phyloP scores from a whole-genome alignment of 1,139 yeast species.

The Scheffersomyces titani region DNA sequence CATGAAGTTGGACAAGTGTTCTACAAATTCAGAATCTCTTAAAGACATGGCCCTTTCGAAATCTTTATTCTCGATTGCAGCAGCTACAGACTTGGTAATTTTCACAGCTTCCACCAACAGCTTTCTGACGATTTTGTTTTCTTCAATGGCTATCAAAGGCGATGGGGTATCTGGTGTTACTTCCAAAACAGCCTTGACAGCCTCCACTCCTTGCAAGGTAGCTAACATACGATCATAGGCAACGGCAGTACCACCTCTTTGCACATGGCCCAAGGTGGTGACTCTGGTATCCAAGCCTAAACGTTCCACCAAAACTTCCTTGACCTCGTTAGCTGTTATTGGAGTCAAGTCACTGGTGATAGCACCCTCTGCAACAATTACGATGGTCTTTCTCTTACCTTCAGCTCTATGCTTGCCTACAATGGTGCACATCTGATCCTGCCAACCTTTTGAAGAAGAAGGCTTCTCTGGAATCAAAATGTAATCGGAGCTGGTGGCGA shows the following conservation, averaged over 20 bases:
- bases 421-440: constrained; percentile 69
- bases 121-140: constrained; percentile 81
- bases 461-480: constrained; percentile 90
- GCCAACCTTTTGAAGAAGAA: constrained; percentile 65
- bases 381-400: constrained; percentile 93
- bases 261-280: constrained; percentile 95
- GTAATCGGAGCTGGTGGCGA: constrained; percentile 93
- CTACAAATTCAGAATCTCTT: constrained; percentile 85
- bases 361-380: constrained; percentile 98
- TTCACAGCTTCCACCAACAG: constrained; percentile 88
- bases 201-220: constrained; percentile 96
- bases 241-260: constrained; percentile 97
- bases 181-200: constrained; percentile 89
- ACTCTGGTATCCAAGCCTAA: constrained; percentile 92
- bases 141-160: constrained; percentile 89
- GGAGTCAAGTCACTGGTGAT: constrained; percentile 80
- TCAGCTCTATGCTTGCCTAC: constrained; percentile 74
- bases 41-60: constrained; percentile 84
- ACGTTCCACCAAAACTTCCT: constrained; percentile 67
- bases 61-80: constrained; percentile 75
- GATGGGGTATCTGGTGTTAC: constrained; percentile 90
- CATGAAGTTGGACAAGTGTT: constrained; percentile 70
- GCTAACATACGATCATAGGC: constrained; percentile 90
- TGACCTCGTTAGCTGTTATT: constrained; percentile 76
- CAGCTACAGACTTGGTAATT: constrained; percentile 83